Base-by-base conservation (phyloP, 1,284 basidiomycete species). In the Ceratobasidium sp. region DNA sequence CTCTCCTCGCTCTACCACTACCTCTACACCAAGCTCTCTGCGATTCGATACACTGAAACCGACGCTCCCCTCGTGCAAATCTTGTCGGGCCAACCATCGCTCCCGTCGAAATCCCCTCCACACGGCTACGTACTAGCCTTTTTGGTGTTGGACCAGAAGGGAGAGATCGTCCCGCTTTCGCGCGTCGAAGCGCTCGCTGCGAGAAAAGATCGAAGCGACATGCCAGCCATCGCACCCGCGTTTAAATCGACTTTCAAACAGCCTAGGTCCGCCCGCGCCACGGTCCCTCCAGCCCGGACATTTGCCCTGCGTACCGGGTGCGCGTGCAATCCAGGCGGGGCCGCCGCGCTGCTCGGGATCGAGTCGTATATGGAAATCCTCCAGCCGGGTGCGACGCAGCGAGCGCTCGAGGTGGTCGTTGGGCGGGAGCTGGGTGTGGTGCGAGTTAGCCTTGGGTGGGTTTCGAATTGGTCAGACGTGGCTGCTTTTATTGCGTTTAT, bases 241-340 rank as follows among this genome's bases (percentile, higher is more conserved):
- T 61, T 61, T 72, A 41, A 65, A 66, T 43, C 64, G 48, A 48
- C 74, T 43, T 56, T 58, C 22, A 68, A 58, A 66, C 75, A 53
- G n/a, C 56, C 39, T 43, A 49, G 13, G 27, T 22, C 51, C n/a
- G 39, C 22, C 9, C 29, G 24, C 29, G n/a, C 24, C 31, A 43
- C 29, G n/a, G 19, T 31, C 3, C 24, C 61, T 13, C n/a, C 13
- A 22, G 24, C n/a, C 11, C 56, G n/a, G 27, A 76, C 75, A 0
- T 89, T 94, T 75, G 92, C 92, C 13, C 82, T 94, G 19, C 88
- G 92, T 53, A 92, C 92, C 0, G 92, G 92, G 0, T 94, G 92
- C 80, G 90, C 94, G 86, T 94, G 93, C 79, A 94, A 94, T 77
- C 91, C 92, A 4, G 92, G 92, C 7, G 92, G 89, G 13, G 90